These are phyloP conservation scores for Fusarium beomiforme DNA, from an alignment of 2,329 filamentous ascomycete genomes.

Conservation along the genomic window DNA sequence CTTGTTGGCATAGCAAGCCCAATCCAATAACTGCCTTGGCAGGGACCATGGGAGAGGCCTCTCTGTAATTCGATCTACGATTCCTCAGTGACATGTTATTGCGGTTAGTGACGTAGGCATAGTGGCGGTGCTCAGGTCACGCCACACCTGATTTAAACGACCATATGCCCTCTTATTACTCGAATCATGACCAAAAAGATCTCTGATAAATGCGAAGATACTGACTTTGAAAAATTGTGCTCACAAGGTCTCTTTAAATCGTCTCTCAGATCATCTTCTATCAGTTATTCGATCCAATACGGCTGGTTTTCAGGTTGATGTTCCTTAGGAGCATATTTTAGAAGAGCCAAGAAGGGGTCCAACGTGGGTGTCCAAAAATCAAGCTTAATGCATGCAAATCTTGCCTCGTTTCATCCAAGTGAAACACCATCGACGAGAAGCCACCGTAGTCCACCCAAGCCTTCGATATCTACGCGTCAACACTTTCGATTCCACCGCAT, in stretches of 20 bases:
- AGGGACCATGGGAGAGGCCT: constrained; percentile 32
- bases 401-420: constrained; percentile 8
- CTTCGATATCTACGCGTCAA: constrained; percentile 17
- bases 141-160: constrained; percentile 4
- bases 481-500: not conserved
- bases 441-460: not conserved
- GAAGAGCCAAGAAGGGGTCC: too few species aligned
- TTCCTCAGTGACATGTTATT: constrained; percentile 20
- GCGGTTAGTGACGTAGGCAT: constrained; percentile 35
- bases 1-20: constrained; percentile 13
- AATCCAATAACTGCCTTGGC: constrained; percentile 35
- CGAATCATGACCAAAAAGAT: not conserved
- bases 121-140: constrained; percentile 31
- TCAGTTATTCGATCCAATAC: too few species aligned
- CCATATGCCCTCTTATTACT: not conserved
- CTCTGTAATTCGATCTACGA: constrained; percentile 18
- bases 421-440: constrained; percentile 5
- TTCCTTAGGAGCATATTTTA: too few species aligned
- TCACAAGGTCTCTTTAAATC: too few species aligned
- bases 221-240: not conserved
- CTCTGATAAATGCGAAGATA: not conserved
- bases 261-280: not conserved
- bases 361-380: constrained; percentile 8
- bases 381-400: constrained; percentile 9
- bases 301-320: not conserved